Percentiles rank a stretch among this genome's conserved stretches.
Conservation (phyloP, 805 yeast species). For the Barnettozyma sp. region DNA sequence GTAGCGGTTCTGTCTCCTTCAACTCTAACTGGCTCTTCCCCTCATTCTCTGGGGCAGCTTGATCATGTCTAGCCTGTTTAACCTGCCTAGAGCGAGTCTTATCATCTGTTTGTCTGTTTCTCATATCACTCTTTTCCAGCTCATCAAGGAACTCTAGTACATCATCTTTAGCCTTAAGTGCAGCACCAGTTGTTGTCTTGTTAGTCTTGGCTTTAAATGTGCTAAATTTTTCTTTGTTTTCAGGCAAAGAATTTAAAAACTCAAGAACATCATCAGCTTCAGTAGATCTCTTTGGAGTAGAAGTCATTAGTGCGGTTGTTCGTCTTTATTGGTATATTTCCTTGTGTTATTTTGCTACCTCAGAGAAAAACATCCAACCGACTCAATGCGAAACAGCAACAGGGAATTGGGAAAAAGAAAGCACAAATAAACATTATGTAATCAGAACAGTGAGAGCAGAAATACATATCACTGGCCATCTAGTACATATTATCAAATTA, state of each 20-base stretch:
- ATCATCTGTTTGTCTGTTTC: constrained; percentile 6
- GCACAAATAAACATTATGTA: too few relatives aligned
- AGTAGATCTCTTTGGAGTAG: constrained; percentile 29
- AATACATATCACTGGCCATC: too few relatives aligned
- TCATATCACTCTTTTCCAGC: constrained; percentile 39
- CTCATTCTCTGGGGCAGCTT: constrained; percentile 17
- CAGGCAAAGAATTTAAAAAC: constrained; percentile 75
- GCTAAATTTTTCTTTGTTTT: constrained; percentile 26
- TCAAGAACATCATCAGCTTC: constrained; percentile 74
- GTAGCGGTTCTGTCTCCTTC: not conserved
- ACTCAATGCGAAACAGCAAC: too few relatives aligned
- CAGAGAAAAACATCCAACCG: too few relatives aligned
- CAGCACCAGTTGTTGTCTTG: constrained; percentile 30
- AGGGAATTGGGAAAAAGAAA: too few relatives aligned
- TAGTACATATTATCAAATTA: too few relatives aligned
- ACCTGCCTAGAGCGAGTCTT: not conserved
- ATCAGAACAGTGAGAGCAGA: too few relatives aligned
- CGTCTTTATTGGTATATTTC: too few relatives aligned
- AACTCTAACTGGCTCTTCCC: constrained; percentile 18
- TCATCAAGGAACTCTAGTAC: constrained; percentile 50
- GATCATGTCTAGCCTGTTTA: constrained; percentile 7
- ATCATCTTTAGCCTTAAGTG: constrained; percentile 30
- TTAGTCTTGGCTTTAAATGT: constrained; percentile 29
- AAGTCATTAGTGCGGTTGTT: constrained; percentile 16
- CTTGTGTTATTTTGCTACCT: too few relatives aligned